These are phyloP conservation scores for Dispira simplex DNA, from an alignment of 192 early-diverging fungal species.

Conservation along the genomic window DNA sequence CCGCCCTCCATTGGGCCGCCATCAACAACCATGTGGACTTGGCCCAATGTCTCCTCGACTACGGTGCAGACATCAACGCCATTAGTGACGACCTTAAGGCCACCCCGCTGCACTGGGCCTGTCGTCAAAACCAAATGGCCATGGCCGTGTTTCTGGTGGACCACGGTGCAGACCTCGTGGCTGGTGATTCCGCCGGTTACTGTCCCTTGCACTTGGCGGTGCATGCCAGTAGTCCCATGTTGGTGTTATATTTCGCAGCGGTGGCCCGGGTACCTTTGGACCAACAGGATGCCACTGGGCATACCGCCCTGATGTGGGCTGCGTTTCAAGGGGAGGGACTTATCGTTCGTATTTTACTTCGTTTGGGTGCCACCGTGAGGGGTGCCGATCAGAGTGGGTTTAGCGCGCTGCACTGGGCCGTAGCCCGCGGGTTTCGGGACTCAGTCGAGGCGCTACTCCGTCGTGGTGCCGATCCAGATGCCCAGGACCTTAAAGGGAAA, in stretches of 20 bases:
- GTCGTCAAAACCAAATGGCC: constrained; percentile 54
- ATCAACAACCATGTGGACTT: constrained; percentile 55
- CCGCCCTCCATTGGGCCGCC: constrained; percentile 78
- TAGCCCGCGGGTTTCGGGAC: constrained; percentile 38
- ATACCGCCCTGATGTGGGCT: constrained; percentile 92
- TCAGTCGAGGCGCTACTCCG: constrained; percentile 55
- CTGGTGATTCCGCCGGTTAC: constrained; percentile 75
- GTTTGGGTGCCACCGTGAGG: constrained; percentile 50
- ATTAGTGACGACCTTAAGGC: constrained; percentile 62
- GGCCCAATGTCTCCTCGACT: constrained; percentile 61
- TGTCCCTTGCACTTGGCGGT: constrained; percentile 79
- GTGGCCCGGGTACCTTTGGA: constrained; percentile 58
- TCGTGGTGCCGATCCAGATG: constrained; percentile 45
- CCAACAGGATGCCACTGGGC: constrained; percentile 48
- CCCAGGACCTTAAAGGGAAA: constrained; percentile 60
- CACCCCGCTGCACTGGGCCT: constrained; percentile 89
- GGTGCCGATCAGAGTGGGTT: constrained; percentile 53
- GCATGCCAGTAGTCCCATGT: constrained; percentile 64
- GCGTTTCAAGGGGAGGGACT: constrained; percentile 71
- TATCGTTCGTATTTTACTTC: constrained; percentile 51
- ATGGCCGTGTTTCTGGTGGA: constrained; percentile 56
- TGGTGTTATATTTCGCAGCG: constrained; percentile 58
- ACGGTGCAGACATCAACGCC: constrained; percentile 58
- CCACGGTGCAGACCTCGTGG: constrained; percentile 55
- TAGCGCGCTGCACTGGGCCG: constrained; percentile 84